Evolutionary conservation across 805 yeast species (phyloP), one percentile per base, ranked within the genome.

Genomic region (Cyberlindnera sargentensis): DNA sequence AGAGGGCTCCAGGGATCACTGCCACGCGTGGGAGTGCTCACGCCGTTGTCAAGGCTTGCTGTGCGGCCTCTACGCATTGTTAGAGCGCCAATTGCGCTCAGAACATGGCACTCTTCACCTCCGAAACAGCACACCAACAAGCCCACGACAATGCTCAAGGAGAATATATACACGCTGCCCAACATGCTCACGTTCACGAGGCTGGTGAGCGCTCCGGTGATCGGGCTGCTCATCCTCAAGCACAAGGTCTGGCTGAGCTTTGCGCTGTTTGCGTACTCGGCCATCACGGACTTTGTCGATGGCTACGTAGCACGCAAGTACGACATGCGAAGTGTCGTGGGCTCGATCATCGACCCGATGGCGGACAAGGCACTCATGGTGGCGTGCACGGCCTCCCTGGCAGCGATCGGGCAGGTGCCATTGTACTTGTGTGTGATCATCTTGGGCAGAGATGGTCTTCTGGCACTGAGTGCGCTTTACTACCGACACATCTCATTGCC

Each of bases 331-430:
- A 80, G 96, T 1, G 82, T 85, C 2, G 75, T 89, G 6, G 99
- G 99, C 0, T 82, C 96, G 0, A 81, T 93, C 11, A 68, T 95
- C 31, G 99, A 93, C 57, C 99, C 99, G 0, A 72, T 88, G 66
- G 99, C 99, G 0, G 99, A 93, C 60, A 93, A 93, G 60, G 69
- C 84, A 11, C 70, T 93, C 38, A 89, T 93, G 96, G 74, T 91
- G 23, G 78, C 85, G 0, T 78, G 95, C 41, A 90, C 98, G 0
- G 71, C 81, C 0, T 79, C 95, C 41, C 65, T 93, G 45, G 80
- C 91, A 0, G 73, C 80, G 51, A 67, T 81, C 9, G 72, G 80
- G 40, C 70, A 75, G 20, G 82, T 93, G 55, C 98, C 99, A 0
- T 56, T 75, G 32, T 76, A 73, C 58, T 69, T 77, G 24, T 95